A percentile compares a stretch with the other conserved stretches of the same genome.
These are phyloP conservation scores for Monascus ruber DNA, from an alignment of 2,329 filamentous ascomycete genomes.

Conservation along the genomic window DNA sequence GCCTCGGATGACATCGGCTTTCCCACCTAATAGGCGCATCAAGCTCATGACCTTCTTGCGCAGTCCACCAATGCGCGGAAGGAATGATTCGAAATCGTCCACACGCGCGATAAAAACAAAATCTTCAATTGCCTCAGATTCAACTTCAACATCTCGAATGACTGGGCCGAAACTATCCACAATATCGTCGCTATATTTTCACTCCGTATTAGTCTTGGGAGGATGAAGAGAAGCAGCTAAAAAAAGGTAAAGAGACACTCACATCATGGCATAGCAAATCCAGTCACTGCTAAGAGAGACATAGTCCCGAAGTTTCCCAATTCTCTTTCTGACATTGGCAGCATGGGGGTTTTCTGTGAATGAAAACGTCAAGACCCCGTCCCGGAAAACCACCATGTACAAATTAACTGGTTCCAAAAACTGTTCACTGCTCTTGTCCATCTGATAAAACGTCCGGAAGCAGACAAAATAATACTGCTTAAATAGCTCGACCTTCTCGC, in stretches of 20 bases:
- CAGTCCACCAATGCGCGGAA: constrained; percentile 77
- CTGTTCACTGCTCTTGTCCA: constrained; percentile 64
- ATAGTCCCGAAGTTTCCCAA: constrained; percentile 86
- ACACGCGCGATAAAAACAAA: constrained; percentile 85
- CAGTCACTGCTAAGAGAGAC: constrained; percentile 91
- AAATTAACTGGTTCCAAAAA: constrained; percentile 93
- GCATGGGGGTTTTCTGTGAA: constrained; percentile 82
- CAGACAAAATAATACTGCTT: constrained; percentile 96
- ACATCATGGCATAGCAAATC: constrained; percentile 98
- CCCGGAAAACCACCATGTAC: constrained; percentile 92
- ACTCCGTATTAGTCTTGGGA: constrained; percentile 12
- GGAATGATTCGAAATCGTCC: constrained; percentile 77
- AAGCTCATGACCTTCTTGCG: constrained; percentile 92
- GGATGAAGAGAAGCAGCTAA: background rate
- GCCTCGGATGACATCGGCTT: constrained; percentile 94
- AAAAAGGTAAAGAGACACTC: constrained; percentile 26
- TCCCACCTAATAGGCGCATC: constrained; percentile 85
- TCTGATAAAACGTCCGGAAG: constrained; percentile 84
- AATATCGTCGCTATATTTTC: constrained; percentile 64
- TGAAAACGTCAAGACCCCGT: constrained; percentile 90
- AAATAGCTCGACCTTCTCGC: constrained; percentile 97
- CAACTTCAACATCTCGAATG: constrained; percentile 73
- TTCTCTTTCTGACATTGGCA: constrained; percentile 78
- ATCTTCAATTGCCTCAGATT: constrained; percentile 89
- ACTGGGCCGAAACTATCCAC: constrained; percentile 90